Evolutionary conservation across 139 green algal species (phyloP).

Genomic region (Tetraselmis chui): DNA sequence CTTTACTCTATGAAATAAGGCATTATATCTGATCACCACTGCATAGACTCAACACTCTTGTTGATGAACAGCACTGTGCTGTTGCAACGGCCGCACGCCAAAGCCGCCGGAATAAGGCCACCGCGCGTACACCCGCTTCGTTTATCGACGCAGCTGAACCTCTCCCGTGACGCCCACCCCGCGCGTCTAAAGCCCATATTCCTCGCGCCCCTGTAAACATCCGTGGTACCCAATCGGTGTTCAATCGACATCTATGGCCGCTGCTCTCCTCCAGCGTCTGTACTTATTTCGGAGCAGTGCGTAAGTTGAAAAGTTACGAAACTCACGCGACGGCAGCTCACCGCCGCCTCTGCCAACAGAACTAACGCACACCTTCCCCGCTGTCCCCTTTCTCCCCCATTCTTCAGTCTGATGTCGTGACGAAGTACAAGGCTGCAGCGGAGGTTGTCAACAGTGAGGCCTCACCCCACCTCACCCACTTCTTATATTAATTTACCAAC

Average conservation of each 20-base stretch:
- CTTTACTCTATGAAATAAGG: too few relatives aligned
- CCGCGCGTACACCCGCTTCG: too few relatives aligned
- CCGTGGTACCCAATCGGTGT: background rate
- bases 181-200: too few relatives aligned
- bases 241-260: background rate
- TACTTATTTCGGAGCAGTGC: slow-evolving; percentile 2
- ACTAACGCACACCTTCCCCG: background rate
- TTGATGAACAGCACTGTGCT: too few relatives aligned
- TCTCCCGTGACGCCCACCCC: too few relatives aligned
- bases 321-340: background rate
- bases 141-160: too few relatives aligned
- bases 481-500: background rate
- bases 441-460: slow-evolving; percentile 94
- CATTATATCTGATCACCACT: too few relatives aligned
- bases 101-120: too few relatives aligned
- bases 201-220: too few relatives aligned
- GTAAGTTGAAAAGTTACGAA: background rate
- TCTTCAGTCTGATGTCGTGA: slow-evolving; percentile 87
- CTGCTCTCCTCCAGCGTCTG: background rate
- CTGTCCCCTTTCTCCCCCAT: background rate
- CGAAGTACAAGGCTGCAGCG: slow-evolving; percentile 97
- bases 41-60: too few relatives aligned
- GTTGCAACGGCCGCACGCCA: too few relatives aligned
- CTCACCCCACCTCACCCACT: background rate
- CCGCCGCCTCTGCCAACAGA: background rate